Evolutionary conservation across 768 basidiomycete species (phyloP), one percentile per base, ranked within the genome.

Genomic region (Chalciporus pseudorubinellus): DNA sequence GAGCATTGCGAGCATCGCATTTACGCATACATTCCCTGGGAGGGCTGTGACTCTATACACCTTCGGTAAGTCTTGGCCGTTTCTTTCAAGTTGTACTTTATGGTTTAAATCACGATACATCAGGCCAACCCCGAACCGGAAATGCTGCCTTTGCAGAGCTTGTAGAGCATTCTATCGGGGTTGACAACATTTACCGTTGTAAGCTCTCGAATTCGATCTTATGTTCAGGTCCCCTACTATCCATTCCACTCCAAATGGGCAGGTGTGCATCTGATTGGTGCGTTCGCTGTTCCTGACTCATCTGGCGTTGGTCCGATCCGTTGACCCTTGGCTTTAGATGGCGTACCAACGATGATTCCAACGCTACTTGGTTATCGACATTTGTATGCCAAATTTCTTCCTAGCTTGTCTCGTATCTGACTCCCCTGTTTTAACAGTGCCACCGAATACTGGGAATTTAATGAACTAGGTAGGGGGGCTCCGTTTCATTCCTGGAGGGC

Each of bases 41-140:
- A 56, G 39, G 50, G 44, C 48, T 19, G 48, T 66, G 28, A 61
- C 40, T 4, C 52, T 80, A 6, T 80, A 74, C 52, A 80, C 78
- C 0, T 79, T 69, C 59, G 79, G 79, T 74, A 44, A 55, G 65
- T 12, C 13, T 31, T 31, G 29, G 12, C 12, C 10, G 29, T 31
- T 31, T 11, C 29, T 31, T 31, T 6, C 2, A 13, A 31, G 10
- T 12, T 7, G 29, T 13, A 31, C 13, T 11, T 11, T 31, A 26
- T 5, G 1, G 38, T 36, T 34, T 47, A 46, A 22, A 33, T 21
- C 18, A n/a, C n/a, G 13, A n/a, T 2, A 39, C 44, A 6, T 8
- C 41, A 79, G 79, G 78, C 13, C 80, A 81, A 62, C 80, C 79
- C 13, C 67, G 80, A 22, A 73, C 72, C 10, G 80, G 79, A 11